Conservation (phyloP, 164 flowering plant genomes). For the Amborella trichopoda region DNA sequence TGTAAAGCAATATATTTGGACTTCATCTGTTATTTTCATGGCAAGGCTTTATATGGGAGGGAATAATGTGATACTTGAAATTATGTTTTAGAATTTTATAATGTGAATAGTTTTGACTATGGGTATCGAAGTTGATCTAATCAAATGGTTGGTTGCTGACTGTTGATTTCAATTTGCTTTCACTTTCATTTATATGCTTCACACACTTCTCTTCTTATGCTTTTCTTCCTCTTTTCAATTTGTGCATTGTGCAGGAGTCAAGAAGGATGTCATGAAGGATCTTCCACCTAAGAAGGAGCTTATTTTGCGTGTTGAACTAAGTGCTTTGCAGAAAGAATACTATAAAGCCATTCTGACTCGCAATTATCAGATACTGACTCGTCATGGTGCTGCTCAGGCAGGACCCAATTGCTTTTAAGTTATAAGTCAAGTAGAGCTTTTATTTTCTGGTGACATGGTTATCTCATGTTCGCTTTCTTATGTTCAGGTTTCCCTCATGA, state of each 20-base stretch:
- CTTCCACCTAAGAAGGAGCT: constrained; percentile 97
- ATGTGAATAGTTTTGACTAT: too few relatives aligned
- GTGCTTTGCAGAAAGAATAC: constrained; percentile 90
- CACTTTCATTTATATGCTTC: too few relatives aligned
- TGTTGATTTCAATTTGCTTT: too few relatives aligned
- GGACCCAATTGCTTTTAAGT: constrained; percentile 4
- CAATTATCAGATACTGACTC: constrained; percentile 76
- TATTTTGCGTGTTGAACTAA: constrained; percentile 87
- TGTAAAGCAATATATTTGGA: too few relatives aligned
- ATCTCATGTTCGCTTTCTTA: background rate
- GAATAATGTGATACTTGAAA: too few relatives aligned
- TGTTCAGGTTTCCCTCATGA: constrained; percentile 80
- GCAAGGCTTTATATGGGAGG: too few relatives aligned
- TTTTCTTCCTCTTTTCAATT: background rate
- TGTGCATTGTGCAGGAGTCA: constrained; percentile 52
- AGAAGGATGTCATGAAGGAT: constrained; percentile 98
- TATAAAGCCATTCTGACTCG: constrained; percentile 97
- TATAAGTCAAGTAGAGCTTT: background rate
- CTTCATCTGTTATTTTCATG: too few relatives aligned
- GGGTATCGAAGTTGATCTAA: too few relatives aligned
- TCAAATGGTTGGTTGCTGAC: too few relatives aligned
- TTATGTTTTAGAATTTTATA: too few relatives aligned
- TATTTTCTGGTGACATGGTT: background rate
- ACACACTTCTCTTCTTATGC: background rate
- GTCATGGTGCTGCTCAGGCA: constrained; percentile 88